Base-by-base conservation (phyloP, 768 basidiomycete genomes). In the Dictyophora rubrovolvata region DNA sequence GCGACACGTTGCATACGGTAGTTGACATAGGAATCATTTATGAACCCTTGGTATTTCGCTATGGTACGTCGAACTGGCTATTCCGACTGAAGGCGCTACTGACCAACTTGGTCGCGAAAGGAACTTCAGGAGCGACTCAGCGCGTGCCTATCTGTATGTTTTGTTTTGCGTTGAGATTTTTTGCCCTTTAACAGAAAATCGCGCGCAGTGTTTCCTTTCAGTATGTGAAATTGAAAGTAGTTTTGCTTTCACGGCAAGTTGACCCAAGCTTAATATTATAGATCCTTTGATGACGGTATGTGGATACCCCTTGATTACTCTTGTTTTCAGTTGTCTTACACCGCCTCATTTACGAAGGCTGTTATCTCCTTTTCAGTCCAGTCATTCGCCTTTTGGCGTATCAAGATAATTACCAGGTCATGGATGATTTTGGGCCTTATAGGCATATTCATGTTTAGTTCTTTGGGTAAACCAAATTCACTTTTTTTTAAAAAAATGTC, bases 341-440 rank as follows among this genome's bases (percentile, higher is more conserved):
- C 2, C 36, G 10, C n/a, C 17, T 1, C 59, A 28, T 7, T 28
- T 7, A 7, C 28, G 28, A 28, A 76, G 75, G 73, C 72, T 7
- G 62, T 69, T 20, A 69, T 76, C 16, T 74, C 74, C 0, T 74
- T 72, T 0, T 72, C 74, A 0, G 70, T 74, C 0, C 75, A 77
- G 56, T 60, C 73, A 1, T 75, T 77, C 64, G 70, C 73, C 34
- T 73, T 72, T 0, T 75, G 74, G 74, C 64, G 75, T 10, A 74
- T 77, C 36, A 67, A 61, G 17, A 64, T 68, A 18, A 67, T 75
- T 51, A 74, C 69, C 18, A 67, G 66, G 37, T 67, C 65, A 1
- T 61, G 54, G 48, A 64, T 64, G 60, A 53, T 73, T 7, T 65
- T 71, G 8, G 34, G 54, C 1, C 18, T 72, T 12, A 71, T 75